Evolutionary conservation across 1,284 basidiomycete species (phyloP), one percentile per base, ranked within the genome.

Genomic region (Serendipita sp.): DNA sequence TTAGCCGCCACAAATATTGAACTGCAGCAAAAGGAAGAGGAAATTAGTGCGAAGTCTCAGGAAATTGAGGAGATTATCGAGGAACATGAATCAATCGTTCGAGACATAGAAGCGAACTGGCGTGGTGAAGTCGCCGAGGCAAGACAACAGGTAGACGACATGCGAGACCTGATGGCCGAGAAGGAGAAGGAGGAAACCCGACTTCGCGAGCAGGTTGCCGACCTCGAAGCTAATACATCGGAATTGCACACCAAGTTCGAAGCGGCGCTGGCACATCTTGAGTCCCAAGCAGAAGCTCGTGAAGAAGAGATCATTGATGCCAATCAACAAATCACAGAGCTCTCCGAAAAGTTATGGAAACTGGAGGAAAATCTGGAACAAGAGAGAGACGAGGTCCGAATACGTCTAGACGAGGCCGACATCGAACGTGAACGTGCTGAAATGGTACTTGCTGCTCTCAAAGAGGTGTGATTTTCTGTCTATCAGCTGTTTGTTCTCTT

Each of bases 11-110:
- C 83, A 3, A 79, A 84, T 68, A 89, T 93, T 66, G 88, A 91
- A 71, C 73, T 91, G 32, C 86, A 89, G 70, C 83, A 88, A 71
- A 85, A 82, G 71, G 89, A 91, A 68, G 87, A 88, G 67, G 90
- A 92, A 41, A 72, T 88, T n/a, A 85, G 88, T 63, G 76, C 83
- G 71, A 83, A 85, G 76, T 78, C 79, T 60, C 76, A 78, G 62
- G 88, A 91, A 71, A 80, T 89, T 44, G 83, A 88, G 4, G 82
- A 87, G 42, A 70, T 88, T 49, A 76, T 85, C 3, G 72, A 72
- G 1, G 84, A 89, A 68, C 85, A 89, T 68, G 78, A 82, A 63
- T 77, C 79, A 22, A 84, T 87, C 60, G 78, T 90, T 3, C 79
- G 81, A 29, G 78, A 79, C 2, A 81, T 88, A 2, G 87, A 90